These are phyloP conservation scores for Chimonanthus praecox DNA, from an alignment of 164 flowering plant genomes.

Conservation along the genomic window DNA sequence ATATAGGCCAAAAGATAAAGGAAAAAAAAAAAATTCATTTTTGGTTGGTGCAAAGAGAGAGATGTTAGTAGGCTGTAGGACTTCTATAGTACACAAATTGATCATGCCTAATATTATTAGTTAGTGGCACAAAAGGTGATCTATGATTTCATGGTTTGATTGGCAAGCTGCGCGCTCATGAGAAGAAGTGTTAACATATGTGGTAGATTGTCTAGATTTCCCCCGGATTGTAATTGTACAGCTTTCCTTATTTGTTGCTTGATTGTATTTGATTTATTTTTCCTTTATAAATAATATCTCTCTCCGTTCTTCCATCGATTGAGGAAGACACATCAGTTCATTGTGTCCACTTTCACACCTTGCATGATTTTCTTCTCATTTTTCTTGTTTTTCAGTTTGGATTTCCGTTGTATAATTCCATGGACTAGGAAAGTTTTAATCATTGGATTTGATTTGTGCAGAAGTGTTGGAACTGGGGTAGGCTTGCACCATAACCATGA, in stretches of 20 bases:
- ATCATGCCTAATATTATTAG: too few species aligned
- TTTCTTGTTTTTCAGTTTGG: not conserved
- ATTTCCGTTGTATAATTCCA: not conserved
- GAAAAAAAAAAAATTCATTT: not conserved
- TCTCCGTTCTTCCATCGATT: too few species aligned
- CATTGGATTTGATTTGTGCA: constrained; percentile 14
- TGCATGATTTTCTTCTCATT: not conserved
- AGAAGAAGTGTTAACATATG: too few species aligned
- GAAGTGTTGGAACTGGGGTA: constrained; percentile 33
- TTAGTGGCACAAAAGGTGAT: not conserved
- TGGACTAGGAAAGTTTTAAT: too few species aligned
- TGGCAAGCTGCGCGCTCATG: not conserved
- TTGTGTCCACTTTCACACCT: not conserved
- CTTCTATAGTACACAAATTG: not conserved
- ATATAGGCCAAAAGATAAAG: not conserved
- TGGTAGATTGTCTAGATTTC: too few species aligned
- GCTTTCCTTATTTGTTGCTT: too few species aligned
- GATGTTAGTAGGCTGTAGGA: not conserved
- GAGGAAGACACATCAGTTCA: too few species aligned
- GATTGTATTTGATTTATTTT: too few species aligned
- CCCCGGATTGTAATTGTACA: too few species aligned
- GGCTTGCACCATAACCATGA: constrained; percentile 33
- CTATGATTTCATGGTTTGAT: not conserved
- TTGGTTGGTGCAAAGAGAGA: constrained; percentile 8
- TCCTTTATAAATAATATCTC: too few species aligned